Conservation (phyloP, 495 filamentous ascomycete genomes). For the Neurospora sp. region DNA sequence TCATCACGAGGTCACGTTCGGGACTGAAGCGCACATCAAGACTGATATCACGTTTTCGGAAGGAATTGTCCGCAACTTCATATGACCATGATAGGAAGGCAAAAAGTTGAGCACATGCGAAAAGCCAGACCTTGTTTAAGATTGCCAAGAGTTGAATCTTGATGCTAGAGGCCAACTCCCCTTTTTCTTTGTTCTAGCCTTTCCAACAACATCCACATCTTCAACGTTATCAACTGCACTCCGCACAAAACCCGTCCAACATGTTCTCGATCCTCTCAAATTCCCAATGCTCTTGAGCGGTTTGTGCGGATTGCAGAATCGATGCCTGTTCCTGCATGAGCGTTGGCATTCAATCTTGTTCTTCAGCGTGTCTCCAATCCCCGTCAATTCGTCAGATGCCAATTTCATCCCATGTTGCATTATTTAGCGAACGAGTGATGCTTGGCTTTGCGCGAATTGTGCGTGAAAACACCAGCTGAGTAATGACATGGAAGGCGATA, state of each 20-base stretch:
- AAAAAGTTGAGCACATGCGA: not conserved
- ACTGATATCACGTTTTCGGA: not conserved
- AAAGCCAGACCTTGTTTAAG: not conserved
- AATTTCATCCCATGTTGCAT: not conserved
- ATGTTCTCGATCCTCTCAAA: not conserved
- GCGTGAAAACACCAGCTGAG: slow-evolving; percentile 15
- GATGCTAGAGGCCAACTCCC: not conserved
- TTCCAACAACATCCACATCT: not conserved
- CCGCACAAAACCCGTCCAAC: not conserved
- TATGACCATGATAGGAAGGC: not conserved
- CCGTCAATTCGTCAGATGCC: not conserved
- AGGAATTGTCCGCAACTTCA: not conserved
- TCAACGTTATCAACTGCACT: no score
- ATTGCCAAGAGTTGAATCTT: not conserved
- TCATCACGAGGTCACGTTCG: not conserved
- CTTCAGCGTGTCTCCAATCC: not conserved
- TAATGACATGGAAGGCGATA: slow-evolving; percentile 3
- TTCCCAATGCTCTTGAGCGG: not conserved
- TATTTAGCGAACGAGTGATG: not conserved
- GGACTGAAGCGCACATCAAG: not conserved
- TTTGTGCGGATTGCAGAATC: not conserved
- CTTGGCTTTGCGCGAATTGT: slow-evolving; percentile 18
- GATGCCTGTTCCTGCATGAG: not conserved
- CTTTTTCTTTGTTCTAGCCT: not conserved
- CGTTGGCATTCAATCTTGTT: not conserved